Percentiles rank a stretch among this genome's conserved stretches.
Conservation (phyloP, 768 basidiomycete species). For the Phlegmacium glaucopus region DNA sequence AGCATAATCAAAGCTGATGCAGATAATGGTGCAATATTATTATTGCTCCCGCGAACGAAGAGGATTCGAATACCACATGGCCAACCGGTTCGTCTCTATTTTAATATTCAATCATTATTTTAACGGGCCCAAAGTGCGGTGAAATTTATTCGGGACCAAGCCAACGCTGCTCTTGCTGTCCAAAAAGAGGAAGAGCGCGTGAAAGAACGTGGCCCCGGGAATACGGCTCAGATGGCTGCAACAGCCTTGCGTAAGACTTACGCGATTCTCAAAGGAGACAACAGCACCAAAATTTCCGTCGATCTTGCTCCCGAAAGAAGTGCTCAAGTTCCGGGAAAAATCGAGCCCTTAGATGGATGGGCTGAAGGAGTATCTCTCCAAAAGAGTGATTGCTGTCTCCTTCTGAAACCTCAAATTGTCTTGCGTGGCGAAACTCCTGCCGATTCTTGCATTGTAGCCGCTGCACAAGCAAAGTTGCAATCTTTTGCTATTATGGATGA, state of each 20-base stretch:
- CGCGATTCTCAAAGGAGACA: slow-evolving; percentile 47
- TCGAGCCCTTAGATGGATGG: slow-evolving; percentile 71
- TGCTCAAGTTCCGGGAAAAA: slow-evolving; percentile 28
- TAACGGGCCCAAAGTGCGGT: slow-evolving; percentile 52
- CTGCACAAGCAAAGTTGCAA: slow-evolving; percentile 76
- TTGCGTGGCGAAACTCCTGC: slow-evolving; percentile 54
- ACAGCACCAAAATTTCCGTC: slow-evolving; percentile 45
- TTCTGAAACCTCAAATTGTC: slow-evolving; percentile 89
- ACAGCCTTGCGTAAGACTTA: slow-evolving; percentile 50
- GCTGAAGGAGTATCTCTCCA: slow-evolving; percentile 62
- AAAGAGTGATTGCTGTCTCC: slow-evolving; percentile 78
- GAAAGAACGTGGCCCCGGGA: slow-evolving; percentile 29
- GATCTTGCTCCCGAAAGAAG: slow-evolving; percentile 29
- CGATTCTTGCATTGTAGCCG: slow-evolving; percentile 69
- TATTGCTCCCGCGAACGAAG: slow-evolving; percentile 72
- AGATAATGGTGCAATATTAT: slow-evolving; percentile 89
- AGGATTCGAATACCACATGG: slow-evolving; percentile 87
- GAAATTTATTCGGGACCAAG: slow-evolving; percentile 86
- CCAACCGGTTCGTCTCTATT: slow-evolving; percentile 57
- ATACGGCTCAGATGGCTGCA: slow-evolving; percentile 65
- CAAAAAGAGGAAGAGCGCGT: slow-evolving; percentile 21
- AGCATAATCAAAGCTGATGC: slow-evolving; percentile 7
- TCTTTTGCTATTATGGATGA: slow-evolving; percentile 80
- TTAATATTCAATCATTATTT: background rate
- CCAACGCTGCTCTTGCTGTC: slow-evolving; percentile 40